Percentiles rank a stretch among this genome's conserved stretches.
Conservation (phyloP, 768 basidiomycete species). For the Boletus subcaerulescens region DNA sequence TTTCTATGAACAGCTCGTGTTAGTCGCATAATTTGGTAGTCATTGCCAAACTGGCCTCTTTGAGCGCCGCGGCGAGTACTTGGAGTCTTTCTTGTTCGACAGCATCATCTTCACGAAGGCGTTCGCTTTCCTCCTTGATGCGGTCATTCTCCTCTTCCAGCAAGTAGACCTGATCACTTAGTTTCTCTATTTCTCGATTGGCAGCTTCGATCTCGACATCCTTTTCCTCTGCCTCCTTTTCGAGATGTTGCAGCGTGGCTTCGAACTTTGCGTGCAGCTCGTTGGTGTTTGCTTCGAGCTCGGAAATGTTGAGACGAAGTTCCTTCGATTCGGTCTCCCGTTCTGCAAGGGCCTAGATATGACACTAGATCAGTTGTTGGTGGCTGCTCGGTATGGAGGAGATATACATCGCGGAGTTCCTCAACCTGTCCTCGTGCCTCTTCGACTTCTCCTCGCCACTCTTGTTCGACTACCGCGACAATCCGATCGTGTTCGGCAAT, state of each 20-base stretch:
- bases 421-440: constrained; percentile 76
- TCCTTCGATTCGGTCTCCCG: constrained; percentile 77
- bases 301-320: constrained; percentile 67
- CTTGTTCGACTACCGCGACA: constrained; percentile 70
- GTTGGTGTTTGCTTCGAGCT: constrained; percentile 68
- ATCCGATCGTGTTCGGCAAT: constrained; percentile 71
- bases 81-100: constrained; percentile 70
- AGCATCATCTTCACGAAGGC: constrained; percentile 66
- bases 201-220: constrained; percentile 72
- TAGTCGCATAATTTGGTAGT: background rate
- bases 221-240: constrained; percentile 74
- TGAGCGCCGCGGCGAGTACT: constrained; percentile 66
- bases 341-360: constrained; percentile 63
- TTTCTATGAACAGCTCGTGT: constrained; percentile 50
- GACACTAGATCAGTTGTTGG: background rate
- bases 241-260: constrained; percentile 69
- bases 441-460: constrained; percentile 87
- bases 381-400: background rate
- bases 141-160: constrained; percentile 87
- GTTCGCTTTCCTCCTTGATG: constrained; percentile 66
- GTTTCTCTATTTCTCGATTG: constrained; percentile 74
- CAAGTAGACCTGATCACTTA: constrained; percentile 76
- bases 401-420: constrained; percentile 68
- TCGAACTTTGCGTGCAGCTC: constrained; percentile 76
- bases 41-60: constrained; percentile 55